phyloP scores from a whole-genome alignment of 192 early-diverging fungal genomes.

The Allomyces macrogynus region DNA sequence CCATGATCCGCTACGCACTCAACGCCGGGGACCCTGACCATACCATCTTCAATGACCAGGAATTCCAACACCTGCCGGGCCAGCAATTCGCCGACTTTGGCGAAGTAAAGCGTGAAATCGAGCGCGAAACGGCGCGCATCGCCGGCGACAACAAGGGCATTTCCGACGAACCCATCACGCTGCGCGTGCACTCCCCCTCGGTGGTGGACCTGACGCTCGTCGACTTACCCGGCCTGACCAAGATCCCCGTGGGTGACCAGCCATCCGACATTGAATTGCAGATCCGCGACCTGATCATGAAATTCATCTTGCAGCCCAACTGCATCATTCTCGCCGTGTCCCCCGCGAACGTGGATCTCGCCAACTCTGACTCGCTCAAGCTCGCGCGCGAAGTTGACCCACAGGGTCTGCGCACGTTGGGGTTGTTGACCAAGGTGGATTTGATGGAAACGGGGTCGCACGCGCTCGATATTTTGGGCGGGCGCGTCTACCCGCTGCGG shows the following conservation, averaged over 20 bases:
- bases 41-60: no score
- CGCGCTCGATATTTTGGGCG: slow-evolving; percentile 55
- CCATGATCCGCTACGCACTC: no score
- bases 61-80: slow-evolving; percentile 54
- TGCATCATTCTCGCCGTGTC: slow-evolving; percentile 66
- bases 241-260: slow-evolving; percentile 55
- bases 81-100: slow-evolving; percentile 52
- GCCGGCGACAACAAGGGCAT: slow-evolving; percentile 66
- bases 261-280: slow-evolving; percentile 68
- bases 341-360: slow-evolving; percentile 61
- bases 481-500: slow-evolving; percentile 51
- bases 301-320: slow-evolving; percentile 67
- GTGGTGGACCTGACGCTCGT: slow-evolving; percentile 61
- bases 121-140: slow-evolving; percentile 53
- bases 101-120: slow-evolving; percentile 60
- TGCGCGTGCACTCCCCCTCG: slow-evolving; percentile 51
- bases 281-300: slow-evolving; percentile 49
- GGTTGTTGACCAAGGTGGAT: slow-evolving; percentile 65
- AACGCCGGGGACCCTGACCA: no score
- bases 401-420: slow-evolving; percentile 53
- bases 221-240: slow-evolving; percentile 64
- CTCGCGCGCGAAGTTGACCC: slow-evolving; percentile 67
- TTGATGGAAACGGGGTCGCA: slow-evolving; percentile 70
- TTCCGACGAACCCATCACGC: slow-evolving; percentile 49
- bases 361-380: slow-evolving; percentile 72